Conservation (phyloP, 345 rosid species). For the Aurinia saxatilis region DNA sequence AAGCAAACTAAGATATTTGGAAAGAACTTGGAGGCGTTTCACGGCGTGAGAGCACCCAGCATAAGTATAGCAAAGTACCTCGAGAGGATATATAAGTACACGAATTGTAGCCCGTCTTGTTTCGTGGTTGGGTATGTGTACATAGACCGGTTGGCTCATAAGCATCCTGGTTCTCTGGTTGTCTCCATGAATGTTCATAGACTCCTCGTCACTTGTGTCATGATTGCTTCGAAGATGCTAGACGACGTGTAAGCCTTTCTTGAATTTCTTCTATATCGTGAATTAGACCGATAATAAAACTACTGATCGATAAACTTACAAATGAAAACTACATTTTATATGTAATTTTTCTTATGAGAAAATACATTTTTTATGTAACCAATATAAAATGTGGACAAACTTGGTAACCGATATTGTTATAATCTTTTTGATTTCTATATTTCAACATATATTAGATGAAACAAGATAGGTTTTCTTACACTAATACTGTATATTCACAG, state of each 20-base stretch:
- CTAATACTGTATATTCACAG: conserved; percentile 21
- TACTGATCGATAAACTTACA: neutral
- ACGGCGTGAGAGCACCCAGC: conserved; percentile 66
- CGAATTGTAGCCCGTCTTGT: conserved; percentile 81
- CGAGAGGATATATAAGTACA: conserved; percentile 81
- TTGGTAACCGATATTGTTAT: neutral
- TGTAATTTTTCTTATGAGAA: too few species aligned
- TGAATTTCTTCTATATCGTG: neutral
- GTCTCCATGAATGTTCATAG: conserved; percentile 72
- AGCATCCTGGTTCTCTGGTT: conserved; percentile 66
- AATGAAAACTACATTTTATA: neutral
- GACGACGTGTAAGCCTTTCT: conserved; percentile 73
- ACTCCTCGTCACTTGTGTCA: conserved; percentile 69
- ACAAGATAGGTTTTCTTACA: too few species aligned
- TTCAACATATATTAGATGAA: neutral
- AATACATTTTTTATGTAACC: neutral
- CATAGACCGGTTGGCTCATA: conserved; percentile 67
- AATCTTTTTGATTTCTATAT: neutral
- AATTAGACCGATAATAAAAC: neutral
- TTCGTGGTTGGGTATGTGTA: conserved; percentile 80
- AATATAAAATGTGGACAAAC: neutral
- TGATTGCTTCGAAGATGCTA: conserved; percentile 88
- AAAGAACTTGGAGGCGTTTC: conserved; percentile 64
- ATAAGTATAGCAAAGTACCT: conserved; percentile 74
- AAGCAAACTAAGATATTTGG: conserved; percentile 31